Percentiles rank a stretch among this genome's conserved stretches.
These are phyloP conservation scores for Spathaspora sp. DNA, from an alignment of 1,139 yeast genomes.

Conservation along the genomic window DNA sequence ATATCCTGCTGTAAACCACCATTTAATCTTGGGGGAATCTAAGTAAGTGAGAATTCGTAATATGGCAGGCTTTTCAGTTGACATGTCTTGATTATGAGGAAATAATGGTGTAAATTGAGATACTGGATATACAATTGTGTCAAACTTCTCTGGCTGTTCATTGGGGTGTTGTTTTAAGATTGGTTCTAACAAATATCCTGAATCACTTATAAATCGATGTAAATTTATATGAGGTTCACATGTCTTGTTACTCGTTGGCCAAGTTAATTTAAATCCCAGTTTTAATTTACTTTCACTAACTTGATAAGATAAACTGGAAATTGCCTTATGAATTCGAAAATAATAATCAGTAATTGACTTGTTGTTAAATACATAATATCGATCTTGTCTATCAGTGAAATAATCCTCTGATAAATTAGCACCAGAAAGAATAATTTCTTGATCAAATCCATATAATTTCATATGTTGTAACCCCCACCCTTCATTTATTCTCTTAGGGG, in stretches of 20 bases:
- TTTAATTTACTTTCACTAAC: slow-evolving; percentile 37
- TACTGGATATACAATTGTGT: slow-evolving; percentile 85
- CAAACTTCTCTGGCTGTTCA: slow-evolving; percentile 26
- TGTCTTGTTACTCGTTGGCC: slow-evolving; percentile 77
- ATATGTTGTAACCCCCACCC: slow-evolving; percentile 94
- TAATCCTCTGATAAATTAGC: slow-evolving; percentile 91
- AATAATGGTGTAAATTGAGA: slow-evolving; percentile 88
- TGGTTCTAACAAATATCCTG: slow-evolving; percentile 58
- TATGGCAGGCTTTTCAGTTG: slow-evolving; percentile 80
- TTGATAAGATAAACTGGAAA: slow-evolving; percentile 69
- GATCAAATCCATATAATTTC: slow-evolving; percentile 94
- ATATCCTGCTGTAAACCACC: slow-evolving; percentile 97
- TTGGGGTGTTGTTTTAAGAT: slow-evolving; percentile 49
- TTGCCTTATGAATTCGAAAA: slow-evolving; percentile 61
- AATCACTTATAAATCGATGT: slow-evolving; percentile 54
- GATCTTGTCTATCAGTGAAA: slow-evolving; percentile 93
- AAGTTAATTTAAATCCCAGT: slow-evolving; percentile 57
- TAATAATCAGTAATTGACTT: slow-evolving; percentile 67
- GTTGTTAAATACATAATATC: slow-evolving; percentile 75
- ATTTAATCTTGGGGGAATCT: slow-evolving; percentile 55
- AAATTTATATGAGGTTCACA: slow-evolving; percentile 70
- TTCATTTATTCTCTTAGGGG: slow-evolving; percentile 87
- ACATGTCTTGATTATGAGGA: slow-evolving; percentile 50
- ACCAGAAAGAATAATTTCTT: slow-evolving; percentile 84
- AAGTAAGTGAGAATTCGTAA: slow-evolving; percentile 60